These are phyloP conservation scores for Myriosclerotinia scirpicola DNA, from an alignment of 2,329 filamentous ascomycete genomes.

Conservation along the genomic window DNA sequence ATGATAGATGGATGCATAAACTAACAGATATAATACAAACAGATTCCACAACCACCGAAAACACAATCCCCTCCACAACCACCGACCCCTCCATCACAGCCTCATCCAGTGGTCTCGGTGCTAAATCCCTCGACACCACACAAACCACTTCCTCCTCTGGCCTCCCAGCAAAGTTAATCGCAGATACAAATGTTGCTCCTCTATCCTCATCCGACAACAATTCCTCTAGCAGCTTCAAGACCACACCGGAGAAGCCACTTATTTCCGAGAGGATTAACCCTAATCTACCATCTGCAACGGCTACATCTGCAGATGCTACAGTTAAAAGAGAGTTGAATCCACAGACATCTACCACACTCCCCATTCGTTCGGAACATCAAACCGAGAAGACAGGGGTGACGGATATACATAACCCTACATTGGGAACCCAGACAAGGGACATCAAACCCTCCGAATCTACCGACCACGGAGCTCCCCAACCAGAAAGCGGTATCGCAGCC, in stretches of 20 bases:
- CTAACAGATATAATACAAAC: background rate
- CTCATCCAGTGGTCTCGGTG: background rate
- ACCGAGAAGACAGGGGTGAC: background rate
- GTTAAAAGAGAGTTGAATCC: background rate
- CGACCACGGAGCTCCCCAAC: background rate
- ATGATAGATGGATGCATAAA: background rate
- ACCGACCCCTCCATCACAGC: background rate
- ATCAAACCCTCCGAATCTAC: background rate
- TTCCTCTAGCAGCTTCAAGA: background rate
- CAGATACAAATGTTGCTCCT: background rate
- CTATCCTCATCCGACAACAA: background rate
- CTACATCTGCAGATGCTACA: background rate
- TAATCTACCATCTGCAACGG: background rate
- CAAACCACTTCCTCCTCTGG: background rate
- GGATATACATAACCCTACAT: background rate
- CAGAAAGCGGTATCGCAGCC: conserved; percentile 12
- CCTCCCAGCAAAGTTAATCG: background rate
- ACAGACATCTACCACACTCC: background rate
- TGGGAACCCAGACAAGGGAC: background rate
- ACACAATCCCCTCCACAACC: background rate
- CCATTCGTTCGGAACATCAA: background rate
- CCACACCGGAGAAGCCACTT: background rate
- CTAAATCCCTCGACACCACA: background rate
- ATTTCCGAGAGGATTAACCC: conserved; percentile 3
- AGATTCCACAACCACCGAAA: background rate